Evolutionary conservation across 495 filamentous ascomycete genomes (phyloP).

Genomic region (Lentithecium fluviatile): DNA sequence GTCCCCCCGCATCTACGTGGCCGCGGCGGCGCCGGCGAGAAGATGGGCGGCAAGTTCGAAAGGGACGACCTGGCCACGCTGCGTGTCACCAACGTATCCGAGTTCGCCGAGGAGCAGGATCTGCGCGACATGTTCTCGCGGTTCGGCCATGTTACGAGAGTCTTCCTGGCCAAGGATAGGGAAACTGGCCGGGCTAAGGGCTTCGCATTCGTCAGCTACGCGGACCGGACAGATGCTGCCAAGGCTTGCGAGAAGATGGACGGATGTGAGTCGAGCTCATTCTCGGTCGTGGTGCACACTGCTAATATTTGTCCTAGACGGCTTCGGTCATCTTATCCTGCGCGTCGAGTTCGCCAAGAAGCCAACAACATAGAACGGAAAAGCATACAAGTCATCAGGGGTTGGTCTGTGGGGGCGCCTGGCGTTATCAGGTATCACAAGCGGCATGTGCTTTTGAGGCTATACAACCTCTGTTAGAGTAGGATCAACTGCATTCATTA

Average conservation of each 20-base stretch:
- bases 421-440: too few relatives aligned
- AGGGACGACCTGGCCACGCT: slow-evolving; percentile 94
- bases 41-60: slow-evolving; percentile 93
- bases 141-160: slow-evolving; percentile 92
- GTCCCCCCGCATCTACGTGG: slow-evolving; percentile 89
- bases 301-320: slow-evolving; percentile 35
- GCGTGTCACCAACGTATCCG: slow-evolving; percentile 95
- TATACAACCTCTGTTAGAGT: too few relatives aligned
- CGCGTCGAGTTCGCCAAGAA: slow-evolving; percentile 49
- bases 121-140: slow-evolving; percentile 96
- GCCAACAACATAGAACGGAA: background rate
- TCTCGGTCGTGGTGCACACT: slow-evolving; percentile 1
- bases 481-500: too few relatives aligned
- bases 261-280: slow-evolving; percentile 63
- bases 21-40: slow-evolving; percentile 70
- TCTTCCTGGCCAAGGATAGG: slow-evolving; percentile 95
- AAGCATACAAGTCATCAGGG: too few relatives aligned
- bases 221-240: slow-evolving; percentile 81
- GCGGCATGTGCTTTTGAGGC: too few relatives aligned
- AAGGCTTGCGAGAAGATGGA: slow-evolving; percentile 97
- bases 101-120: slow-evolving; percentile 93
- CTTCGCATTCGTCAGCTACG: slow-evolving; percentile 96
- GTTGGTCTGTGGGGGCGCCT: too few relatives aligned
- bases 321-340: slow-evolving; percentile 46
- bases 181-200: slow-evolving; percentile 94